Evolutionary conservation across 1,284 basidiomycete species (phyloP).

Genomic region (Rhodotorula mucilaginosa): DNA sequence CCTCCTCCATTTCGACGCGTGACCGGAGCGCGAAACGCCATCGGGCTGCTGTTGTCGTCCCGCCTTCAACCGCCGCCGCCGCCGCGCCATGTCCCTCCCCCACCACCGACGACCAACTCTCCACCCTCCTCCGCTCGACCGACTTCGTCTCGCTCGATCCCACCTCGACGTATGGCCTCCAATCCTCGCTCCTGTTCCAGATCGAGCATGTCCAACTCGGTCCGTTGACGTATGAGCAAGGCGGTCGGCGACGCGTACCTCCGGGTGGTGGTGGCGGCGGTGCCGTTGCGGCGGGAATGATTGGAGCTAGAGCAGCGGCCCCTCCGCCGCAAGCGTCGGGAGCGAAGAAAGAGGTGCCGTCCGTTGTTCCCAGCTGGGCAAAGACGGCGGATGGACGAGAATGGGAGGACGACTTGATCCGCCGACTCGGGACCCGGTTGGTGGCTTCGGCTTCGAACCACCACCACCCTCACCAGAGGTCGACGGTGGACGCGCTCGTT

Average conservation of each 20-base stretch:
- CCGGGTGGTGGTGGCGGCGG: not conserved
- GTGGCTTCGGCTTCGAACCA: not conserved
- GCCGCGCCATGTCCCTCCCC: too few species aligned
- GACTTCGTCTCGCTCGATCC: conserved; percentile 4
- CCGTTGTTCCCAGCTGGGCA: conserved; percentile 10
- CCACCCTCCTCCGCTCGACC: not conserved
- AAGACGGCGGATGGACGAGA: not conserved
- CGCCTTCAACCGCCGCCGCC: too few species aligned
- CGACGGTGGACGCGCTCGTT: conserved; percentile 3
- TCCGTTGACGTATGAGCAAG: conserved; percentile 3
- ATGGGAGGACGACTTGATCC: conserved; percentile 11
- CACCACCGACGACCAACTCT: not conserved
- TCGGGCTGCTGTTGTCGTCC: too few species aligned
- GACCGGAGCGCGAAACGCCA: too few species aligned
- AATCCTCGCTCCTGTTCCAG: conserved; percentile 13
- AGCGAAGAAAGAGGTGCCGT: not conserved
- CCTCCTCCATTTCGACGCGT: too few species aligned
- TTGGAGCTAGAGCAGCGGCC: too few species aligned
- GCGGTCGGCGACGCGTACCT: not conserved
- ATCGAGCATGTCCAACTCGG: conserved; percentile 10
- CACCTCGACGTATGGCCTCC: not conserved
- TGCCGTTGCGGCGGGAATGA: too few species aligned
- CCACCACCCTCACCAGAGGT: not conserved
- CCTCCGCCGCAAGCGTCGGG: too few species aligned
- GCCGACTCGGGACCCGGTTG: not conserved